These are phyloP conservation scores for Trypanosoma lewisi DNA, from an alignment of 208 protist genomes.

Conservation along the genomic window DNA sequence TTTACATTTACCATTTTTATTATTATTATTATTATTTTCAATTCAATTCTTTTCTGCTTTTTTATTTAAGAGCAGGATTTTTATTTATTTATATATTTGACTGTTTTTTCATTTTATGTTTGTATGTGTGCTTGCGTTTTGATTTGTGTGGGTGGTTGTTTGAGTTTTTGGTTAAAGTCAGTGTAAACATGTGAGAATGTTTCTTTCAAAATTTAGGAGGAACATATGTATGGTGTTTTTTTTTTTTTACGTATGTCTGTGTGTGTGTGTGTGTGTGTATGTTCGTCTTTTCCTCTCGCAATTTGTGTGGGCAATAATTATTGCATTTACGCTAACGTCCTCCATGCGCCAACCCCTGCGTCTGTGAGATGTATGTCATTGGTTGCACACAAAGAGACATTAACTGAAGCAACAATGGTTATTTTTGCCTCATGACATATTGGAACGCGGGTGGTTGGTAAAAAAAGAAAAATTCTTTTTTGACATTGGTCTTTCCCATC, in stretches of 20 bases:
- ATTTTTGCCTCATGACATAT: no score
- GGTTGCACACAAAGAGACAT: no score
- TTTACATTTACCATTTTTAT: slow-evolving; percentile 2
- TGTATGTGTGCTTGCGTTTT: neutral
- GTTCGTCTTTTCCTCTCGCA: neutral
- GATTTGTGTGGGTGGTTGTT: neutral
- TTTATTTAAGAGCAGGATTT: slow-evolving; percentile 5
- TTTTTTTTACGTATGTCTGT: neutral
- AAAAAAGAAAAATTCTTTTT: no score
- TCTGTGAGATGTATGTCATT: no score
- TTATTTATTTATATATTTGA: neutral
- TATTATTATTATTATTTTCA: slow-evolving; percentile 13
- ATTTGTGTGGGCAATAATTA: neutral
- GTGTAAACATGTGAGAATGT: neutral
- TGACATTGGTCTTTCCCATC: no score
- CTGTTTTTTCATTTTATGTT: slow-evolving; percentile 2
- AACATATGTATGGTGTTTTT: neutral
- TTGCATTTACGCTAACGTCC: no score
- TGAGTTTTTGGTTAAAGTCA: neutral
- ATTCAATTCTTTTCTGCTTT: slow-evolving; percentile 1
- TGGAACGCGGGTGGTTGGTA: no score
- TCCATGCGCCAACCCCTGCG: no score
- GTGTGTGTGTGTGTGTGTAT: neutral
- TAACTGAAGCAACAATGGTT: no score
- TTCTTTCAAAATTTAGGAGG: neutral